A percentile compares a stretch with the other conserved stretches of the same genome.
phyloP scores from a whole-genome alignment of 75 land plant genomes.

The Azolla pinnata region DNA sequence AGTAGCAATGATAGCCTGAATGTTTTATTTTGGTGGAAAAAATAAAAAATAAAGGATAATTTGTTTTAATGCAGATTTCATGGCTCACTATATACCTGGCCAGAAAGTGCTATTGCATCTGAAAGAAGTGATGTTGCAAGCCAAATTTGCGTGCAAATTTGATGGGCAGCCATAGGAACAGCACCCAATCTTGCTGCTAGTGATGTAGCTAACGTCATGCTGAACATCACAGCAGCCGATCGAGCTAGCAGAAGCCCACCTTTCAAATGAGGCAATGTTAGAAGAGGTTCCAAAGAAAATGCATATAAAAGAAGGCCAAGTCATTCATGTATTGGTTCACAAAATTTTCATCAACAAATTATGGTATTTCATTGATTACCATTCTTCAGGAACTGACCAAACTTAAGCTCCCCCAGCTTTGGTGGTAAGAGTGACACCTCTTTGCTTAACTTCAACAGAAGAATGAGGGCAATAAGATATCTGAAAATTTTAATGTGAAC shows the following conservation, averaged over 20 bases:
- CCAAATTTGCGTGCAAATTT: slow-evolving; percentile 95
- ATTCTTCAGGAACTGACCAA: slow-evolving; percentile 71
- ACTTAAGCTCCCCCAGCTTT: slow-evolving; percentile 44
- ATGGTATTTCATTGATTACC: too few relatives aligned
- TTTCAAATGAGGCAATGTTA: too few relatives aligned
- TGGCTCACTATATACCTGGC: slow-evolving; percentile 44
- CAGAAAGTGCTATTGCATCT: slow-evolving; percentile 94
- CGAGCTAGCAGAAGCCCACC: slow-evolving; percentile 63
- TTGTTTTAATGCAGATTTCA: too few relatives aligned
- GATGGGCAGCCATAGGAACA: slow-evolving; percentile 89
- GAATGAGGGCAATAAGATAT: slow-evolving; percentile 49
- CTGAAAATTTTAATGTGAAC: too few relatives aligned
- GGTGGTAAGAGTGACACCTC: slow-evolving; percentile 61
- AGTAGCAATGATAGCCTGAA: slow-evolving; percentile 64
- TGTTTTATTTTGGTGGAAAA: too few relatives aligned
- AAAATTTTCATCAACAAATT: too few relatives aligned
- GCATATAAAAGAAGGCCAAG: too few relatives aligned
- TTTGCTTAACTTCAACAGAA: slow-evolving; percentile 55
- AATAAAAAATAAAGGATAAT: too few relatives aligned
- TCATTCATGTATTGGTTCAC: too few relatives aligned
- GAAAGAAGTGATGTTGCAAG: slow-evolving; percentile 85
- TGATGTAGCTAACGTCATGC: slow-evolving; percentile 82
- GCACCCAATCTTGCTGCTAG: slow-evolving; percentile 76
- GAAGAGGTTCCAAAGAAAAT: too few relatives aligned
- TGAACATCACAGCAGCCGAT: slow-evolving; percentile 68